These are phyloP conservation scores for Tetrahymena malaccensis DNA, from an alignment of 73 alveolate species.

Conservation along the genomic window DNA sequence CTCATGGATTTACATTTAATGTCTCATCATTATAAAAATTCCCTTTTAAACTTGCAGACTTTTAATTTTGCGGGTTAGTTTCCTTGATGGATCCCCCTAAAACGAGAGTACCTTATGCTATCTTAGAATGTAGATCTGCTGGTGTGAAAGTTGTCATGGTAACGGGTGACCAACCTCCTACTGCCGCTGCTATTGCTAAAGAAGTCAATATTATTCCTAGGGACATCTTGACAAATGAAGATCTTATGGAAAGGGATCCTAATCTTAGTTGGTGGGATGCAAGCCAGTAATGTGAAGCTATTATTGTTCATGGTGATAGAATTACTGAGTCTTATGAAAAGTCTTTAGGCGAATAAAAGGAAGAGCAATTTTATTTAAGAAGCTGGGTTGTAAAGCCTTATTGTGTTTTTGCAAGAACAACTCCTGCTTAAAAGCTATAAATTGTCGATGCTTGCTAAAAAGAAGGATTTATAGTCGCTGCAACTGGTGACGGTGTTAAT, in stretches of 20 bases:
- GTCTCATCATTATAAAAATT: conserved; percentile 48
- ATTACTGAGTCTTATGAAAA: conserved; percentile 42
- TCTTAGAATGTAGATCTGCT: conserved; percentile 75
- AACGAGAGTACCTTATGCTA: conserved; percentile 66
- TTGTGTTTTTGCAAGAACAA: conserved; percentile 84
- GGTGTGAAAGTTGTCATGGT: conserved; percentile 96
- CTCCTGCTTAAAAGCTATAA: conserved; percentile 84
- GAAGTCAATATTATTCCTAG: conserved; percentile 62
- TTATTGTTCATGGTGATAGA: conserved; percentile 78
- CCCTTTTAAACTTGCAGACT: conserved; percentile 54
- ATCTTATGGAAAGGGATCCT: conserved; percentile 39
- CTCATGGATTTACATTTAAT: conserved; percentile 44
- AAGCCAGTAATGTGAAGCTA: conserved; percentile 45
- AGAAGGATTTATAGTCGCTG: conserved; percentile 81
- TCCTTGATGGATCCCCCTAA: conserved; percentile 97
- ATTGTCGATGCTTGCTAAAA: conserved; percentile 86
- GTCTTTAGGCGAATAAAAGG: conserved; percentile 43
- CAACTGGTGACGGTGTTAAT: conserved; percentile 90
- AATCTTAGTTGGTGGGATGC: conserved; percentile 60
- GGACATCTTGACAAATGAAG: conserved; percentile 43
- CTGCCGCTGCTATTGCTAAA: conserved; percentile 89
- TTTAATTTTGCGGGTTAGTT: conserved; percentile 82
- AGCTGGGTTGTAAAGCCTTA: conserved; percentile 79
- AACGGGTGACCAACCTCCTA: conserved; percentile 89
- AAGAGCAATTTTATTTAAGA: conserved; percentile 48